A percentile compares a stretch with the other conserved stretches of the same genome.
phyloP scores from a whole-genome alignment of 2,329 filamentous ascomycete genomes.

The Fusarium xyrophilum region DNA sequence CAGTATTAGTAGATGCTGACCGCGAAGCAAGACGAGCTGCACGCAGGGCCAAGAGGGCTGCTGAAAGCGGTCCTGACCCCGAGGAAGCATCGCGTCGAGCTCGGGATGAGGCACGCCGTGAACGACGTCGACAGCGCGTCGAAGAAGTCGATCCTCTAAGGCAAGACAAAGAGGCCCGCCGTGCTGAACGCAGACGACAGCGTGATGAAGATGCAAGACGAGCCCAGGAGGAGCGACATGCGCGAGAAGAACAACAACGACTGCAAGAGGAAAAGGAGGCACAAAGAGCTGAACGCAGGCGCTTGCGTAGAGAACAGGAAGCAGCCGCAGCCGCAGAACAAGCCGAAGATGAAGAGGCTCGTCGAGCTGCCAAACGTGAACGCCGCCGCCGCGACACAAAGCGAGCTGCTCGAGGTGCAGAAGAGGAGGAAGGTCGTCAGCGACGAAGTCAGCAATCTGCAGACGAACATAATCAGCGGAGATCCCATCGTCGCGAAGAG shows the following conservation, averaged over 20 bases:
- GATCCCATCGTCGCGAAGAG: conserved; percentile 48
- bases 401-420: conserved; percentile 53
- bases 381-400: conserved; percentile 61
- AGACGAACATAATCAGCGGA: conserved; percentile 56
- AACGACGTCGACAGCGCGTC: conserved; percentile 59
- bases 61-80: conserved; percentile 55
- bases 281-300: conserved; percentile 58
- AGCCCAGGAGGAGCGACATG: conserved; percentile 56
- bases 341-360: conserved; percentile 54
- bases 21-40: conserved; percentile 68
- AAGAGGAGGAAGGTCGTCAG: conserved; percentile 45
- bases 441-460: conserved; percentile 47
- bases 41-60: conserved; percentile 63
- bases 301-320: conserved; percentile 57
- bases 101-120: conserved; percentile 64
- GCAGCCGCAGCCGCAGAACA: conserved; percentile 53
- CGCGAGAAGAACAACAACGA: conserved; percentile 56
- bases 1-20: conserved; percentile 60
- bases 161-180: conserved; percentile 58
- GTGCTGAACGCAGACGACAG: conserved; percentile 58
- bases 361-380: conserved; percentile 55
- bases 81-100: conserved; percentile 63
- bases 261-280: conserved; percentile 61
- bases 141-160: conserved; percentile 58
- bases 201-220: conserved; percentile 38